Evolutionary conservation across 768 basidiomycete genomes (phyloP).

Genomic region (Pisolithus microcarpus): DNA sequence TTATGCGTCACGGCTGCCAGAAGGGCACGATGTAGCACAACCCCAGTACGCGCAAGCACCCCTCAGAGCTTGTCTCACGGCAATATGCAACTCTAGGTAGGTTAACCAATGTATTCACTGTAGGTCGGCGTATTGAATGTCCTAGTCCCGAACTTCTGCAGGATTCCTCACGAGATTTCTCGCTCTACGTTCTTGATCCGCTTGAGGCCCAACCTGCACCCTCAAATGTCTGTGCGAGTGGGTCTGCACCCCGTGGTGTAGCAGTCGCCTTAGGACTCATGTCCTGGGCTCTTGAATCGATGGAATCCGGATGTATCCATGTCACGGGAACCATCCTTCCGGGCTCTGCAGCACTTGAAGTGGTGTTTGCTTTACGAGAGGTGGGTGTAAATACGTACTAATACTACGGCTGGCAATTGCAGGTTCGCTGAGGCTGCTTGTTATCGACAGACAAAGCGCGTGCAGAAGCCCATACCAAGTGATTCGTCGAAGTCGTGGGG

Average conservation of each 20-base stretch:
- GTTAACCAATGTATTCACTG: not conserved
- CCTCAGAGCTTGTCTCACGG: conserved; percentile 62
- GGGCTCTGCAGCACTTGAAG: conserved; percentile 53
- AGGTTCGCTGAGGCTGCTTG: not conserved
- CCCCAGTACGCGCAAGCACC: conserved; percentile 45
- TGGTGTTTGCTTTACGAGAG: conserved; percentile 47
- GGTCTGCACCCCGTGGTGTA: conserved; percentile 38
- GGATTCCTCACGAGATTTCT: conserved; percentile 57
- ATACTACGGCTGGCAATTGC: not conserved
- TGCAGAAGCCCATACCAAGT: conserved; percentile 14
- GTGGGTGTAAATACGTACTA: conserved; percentile 18
- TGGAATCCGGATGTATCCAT: conserved; percentile 34
- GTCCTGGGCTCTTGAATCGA: conserved; percentile 54
- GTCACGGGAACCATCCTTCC: conserved; percentile 60
- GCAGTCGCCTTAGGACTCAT: conserved; percentile 71
- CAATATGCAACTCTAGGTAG: conserved; percentile 52
- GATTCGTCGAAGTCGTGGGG: conserved; percentile 11
- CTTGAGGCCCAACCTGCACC: conserved; percentile 61
- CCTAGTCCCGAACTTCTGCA: conserved; percentile 66
- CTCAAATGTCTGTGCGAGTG: conserved; percentile 33
- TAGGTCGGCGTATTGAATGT: not conserved
- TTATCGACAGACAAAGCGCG: conserved; percentile 21
- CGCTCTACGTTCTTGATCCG: conserved; percentile 75
- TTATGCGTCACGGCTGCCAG: conserved; percentile 17
- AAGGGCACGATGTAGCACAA: conserved; percentile 4